Base-by-base conservation (phyloP, 495 filamentous ascomycete species). In the Astrocystis sublimbata region DNA sequence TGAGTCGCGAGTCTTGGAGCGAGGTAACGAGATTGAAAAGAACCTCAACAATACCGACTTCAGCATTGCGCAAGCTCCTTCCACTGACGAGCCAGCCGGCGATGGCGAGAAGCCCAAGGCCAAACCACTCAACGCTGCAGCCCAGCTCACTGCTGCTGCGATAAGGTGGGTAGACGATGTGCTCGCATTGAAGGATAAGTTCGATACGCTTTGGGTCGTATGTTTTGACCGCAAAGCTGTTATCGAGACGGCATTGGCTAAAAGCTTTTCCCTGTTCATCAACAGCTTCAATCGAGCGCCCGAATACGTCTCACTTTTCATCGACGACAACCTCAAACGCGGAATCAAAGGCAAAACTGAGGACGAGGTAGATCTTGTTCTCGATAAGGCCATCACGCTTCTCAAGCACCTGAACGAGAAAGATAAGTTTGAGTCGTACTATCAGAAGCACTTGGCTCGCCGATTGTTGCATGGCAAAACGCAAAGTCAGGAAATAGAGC, bases 81-180 rank as follows among this genome's bases (percentile, higher is more conserved):
- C 70, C 33, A 71, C 71, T 1, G 82, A 80, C 4, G 83, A 82
- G 46, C 75, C 77, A 7, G 82, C 83, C 26, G 77, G 79, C 30
- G 78, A 72, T 9, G 73, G 77, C 33, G 78, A 76, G 47, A 80
- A 78, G 61, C n/a, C 73, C 9, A 79, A 79, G 41, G 41, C 74
- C 0, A 77, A 76, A 57, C 33, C 73, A 0, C 62, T 79, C 10
- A 78, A 68, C 56, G 75, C 78, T 19, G 70, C 81, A 0, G 79
- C 80, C n/a, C 81, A 83, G 59, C 73, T 76, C 64, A 98, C 96
- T 1, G 79, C 82, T 4, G 87, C 91, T 1, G 96, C 94, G 0
- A 92, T 98, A 68, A 89, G 90, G 65, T 99, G 94, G 94, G 96
- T 99, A 3, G 90, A 96, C 65, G 92, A 94, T 55, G 89, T 98